Evolutionary conservation across 1,139 yeast species (phyloP).

Genomic region (Scheffersomyces segobiensis): DNA sequence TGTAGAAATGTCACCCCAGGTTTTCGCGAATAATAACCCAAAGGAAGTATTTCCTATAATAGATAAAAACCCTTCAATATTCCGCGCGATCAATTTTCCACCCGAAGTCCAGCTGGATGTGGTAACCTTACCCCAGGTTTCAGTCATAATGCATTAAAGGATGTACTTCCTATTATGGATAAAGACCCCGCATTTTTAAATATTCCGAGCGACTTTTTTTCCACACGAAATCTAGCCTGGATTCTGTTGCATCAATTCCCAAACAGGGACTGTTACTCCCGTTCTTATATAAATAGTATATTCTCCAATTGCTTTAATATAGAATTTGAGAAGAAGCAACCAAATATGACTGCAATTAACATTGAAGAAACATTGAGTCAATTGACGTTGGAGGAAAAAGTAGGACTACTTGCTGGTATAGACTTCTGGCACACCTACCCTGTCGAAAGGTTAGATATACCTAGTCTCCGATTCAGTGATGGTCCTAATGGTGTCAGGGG

Average conservation of each 20-base stretch:
- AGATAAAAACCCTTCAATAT: too few species aligned
- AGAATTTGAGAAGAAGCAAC: not conserved
- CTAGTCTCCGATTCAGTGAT: too few species aligned
- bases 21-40: too few species aligned
- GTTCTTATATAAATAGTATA: not conserved
- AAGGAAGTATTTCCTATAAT: too few species aligned
- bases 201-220: not conserved
- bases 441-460: slow-evolving; percentile 12
- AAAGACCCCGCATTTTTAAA: not conserved
- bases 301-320: not conserved
- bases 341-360: slow-evolving; percentile 2
- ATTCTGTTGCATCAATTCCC: not conserved
- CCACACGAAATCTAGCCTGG: not conserved
- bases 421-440: slow-evolving; percentile 15
- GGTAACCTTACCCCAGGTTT: too few species aligned
- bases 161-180: not conserved
- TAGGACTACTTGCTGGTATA: slow-evolving; percentile 10
- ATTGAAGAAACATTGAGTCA: slow-evolving; percentile 11
- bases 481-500: too few species aligned
- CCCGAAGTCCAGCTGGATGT: too few species aligned
- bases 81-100: too few species aligned
- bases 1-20: too few species aligned
- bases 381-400: slow-evolving; percentile 13
- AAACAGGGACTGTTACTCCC: not conserved
- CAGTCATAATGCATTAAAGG: too few species aligned